Evolutionary conservation across 306 rosid genomes (phyloP).

Genomic region (Corylus heterophylla): DNA sequence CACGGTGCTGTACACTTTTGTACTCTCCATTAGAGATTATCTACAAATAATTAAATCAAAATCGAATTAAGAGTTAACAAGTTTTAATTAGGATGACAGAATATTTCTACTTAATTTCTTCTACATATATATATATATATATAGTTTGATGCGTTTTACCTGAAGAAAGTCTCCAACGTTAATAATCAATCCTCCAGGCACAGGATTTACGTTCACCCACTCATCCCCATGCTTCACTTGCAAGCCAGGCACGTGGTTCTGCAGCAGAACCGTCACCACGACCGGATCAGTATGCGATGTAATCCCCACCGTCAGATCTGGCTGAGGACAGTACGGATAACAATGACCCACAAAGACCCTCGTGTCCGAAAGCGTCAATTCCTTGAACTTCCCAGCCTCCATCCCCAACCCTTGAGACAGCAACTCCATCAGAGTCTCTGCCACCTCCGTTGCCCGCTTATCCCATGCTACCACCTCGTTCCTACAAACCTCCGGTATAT

Average conservation of each 20-base stretch:
- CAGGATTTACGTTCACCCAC: slow-evolving; percentile 35
- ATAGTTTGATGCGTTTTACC: slow-evolving; percentile 1
- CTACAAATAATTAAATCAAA: background rate
- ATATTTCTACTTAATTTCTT: too few relatives aligned
- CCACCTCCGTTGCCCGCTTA: slow-evolving; percentile 24
- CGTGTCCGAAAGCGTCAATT: slow-evolving; percentile 21
- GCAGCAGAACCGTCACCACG: slow-evolving; percentile 27
- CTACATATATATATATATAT: too few relatives aligned
- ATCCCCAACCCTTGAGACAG: slow-evolving; percentile 45
- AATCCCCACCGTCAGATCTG: slow-evolving; percentile 39
- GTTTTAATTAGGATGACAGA: too few relatives aligned
- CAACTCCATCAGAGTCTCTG: slow-evolving; percentile 40
- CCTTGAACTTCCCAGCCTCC: slow-evolving; percentile 31
- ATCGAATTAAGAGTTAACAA: too few relatives aligned
- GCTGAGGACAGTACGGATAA: slow-evolving; percentile 45
- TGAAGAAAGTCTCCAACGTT: slow-evolving; percentile 43
- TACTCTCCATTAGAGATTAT: slow-evolving; percentile 40
- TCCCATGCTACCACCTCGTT: slow-evolving; percentile 34
- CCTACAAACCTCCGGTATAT: slow-evolving; percentile 32
- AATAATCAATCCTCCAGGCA: slow-evolving; percentile 28
- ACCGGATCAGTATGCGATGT: slow-evolving; percentile 33
- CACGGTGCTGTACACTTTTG: slow-evolving; percentile 38
- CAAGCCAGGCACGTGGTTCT: slow-evolving; percentile 37
- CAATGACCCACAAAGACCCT: slow-evolving; percentile 21
- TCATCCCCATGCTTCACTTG: slow-evolving; percentile 29